A percentile compares a stretch with the other conserved stretches of the same genome.
Conservation (phyloP, 148 eudicot species). For the Vaccinium corymbosum region DNA sequence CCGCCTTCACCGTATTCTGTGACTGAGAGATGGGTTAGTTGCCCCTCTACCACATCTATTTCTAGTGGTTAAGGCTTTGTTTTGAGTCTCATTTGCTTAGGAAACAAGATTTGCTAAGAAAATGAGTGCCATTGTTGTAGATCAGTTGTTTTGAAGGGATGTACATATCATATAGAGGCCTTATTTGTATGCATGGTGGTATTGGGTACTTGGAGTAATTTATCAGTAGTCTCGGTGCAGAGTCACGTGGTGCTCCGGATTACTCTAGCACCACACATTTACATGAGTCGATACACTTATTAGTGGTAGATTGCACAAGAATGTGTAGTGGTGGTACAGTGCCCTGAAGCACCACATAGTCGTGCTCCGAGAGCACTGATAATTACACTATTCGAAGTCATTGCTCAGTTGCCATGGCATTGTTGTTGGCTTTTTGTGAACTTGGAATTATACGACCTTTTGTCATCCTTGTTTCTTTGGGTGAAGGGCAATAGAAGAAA, state of each 20-base stretch:
- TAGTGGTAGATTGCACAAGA: too few relatives aligned
- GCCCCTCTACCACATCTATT: not conserved
- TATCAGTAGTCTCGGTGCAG: too few relatives aligned
- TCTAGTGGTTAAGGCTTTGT: slow-evolving; percentile 4
- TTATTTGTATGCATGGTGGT: not conserved
- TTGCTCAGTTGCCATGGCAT: not conserved
- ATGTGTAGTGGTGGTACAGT: too few relatives aligned
- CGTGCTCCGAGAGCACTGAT: too few relatives aligned
- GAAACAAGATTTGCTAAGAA: not conserved
- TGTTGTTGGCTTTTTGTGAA: not conserved
- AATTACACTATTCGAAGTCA: not conserved
- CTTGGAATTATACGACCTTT: not conserved
- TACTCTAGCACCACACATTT: too few relatives aligned
- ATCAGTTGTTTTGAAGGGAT: not conserved
- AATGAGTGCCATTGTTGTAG: not conserved
- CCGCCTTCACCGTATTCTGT: not conserved
- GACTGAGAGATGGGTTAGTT: not conserved
- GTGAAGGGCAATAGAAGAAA: not conserved
- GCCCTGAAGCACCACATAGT: too few relatives aligned
- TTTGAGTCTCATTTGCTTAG: not conserved
- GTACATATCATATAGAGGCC: not conserved
- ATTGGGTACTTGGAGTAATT: not conserved
- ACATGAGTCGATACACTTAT: too few relatives aligned
- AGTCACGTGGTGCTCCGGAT: too few relatives aligned
- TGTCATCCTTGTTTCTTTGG: not conserved